Evolutionary conservation across 345 rosid species (phyloP).

Genomic region (Citrus glauca): DNA sequence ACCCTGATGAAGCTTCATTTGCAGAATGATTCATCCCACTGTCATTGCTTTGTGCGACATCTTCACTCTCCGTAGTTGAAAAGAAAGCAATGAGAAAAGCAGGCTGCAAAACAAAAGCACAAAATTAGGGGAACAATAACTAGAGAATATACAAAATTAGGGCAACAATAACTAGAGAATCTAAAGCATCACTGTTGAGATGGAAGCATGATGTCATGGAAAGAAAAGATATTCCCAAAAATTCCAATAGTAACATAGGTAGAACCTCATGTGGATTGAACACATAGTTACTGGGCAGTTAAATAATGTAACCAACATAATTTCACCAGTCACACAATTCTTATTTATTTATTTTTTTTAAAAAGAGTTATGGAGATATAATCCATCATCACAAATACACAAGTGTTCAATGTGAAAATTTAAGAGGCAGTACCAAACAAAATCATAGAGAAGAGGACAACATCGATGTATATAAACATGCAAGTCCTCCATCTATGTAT

Average conservation of each 20-base stretch:
- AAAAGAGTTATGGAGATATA: not conserved
- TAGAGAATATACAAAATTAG: constrained; percentile 4
- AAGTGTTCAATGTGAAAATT: not conserved
- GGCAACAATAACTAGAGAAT: not conserved
- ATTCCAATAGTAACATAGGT: not conserved
- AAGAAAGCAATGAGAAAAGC: constrained; percentile 69
- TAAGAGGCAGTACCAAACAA: not conserved
- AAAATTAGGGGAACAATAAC: constrained; percentile 1
- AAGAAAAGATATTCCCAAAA: not conserved
- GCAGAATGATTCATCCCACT: constrained; percentile 30
- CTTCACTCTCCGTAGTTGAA: constrained; percentile 33
- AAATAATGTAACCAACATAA: not conserved
- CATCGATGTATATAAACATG: not conserved
- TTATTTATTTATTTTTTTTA: too few species aligned
- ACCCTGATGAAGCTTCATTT: constrained; percentile 29
- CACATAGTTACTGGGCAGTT: not conserved
- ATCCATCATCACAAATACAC: not conserved
- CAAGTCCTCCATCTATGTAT: not conserved
- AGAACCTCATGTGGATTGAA: not conserved
- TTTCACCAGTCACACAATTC: not conserved
- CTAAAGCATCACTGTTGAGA: constrained; percentile 4
- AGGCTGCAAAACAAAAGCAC: constrained; percentile 55
- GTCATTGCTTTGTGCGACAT: constrained; percentile 27
- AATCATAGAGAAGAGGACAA: not conserved
- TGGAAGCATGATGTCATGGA: not conserved